Evolutionary conservation across 495 filamentous ascomycete species (phyloP), one percentile per base, ranked within the genome.

Genomic region (Aspergillus ellipticus): DNA sequence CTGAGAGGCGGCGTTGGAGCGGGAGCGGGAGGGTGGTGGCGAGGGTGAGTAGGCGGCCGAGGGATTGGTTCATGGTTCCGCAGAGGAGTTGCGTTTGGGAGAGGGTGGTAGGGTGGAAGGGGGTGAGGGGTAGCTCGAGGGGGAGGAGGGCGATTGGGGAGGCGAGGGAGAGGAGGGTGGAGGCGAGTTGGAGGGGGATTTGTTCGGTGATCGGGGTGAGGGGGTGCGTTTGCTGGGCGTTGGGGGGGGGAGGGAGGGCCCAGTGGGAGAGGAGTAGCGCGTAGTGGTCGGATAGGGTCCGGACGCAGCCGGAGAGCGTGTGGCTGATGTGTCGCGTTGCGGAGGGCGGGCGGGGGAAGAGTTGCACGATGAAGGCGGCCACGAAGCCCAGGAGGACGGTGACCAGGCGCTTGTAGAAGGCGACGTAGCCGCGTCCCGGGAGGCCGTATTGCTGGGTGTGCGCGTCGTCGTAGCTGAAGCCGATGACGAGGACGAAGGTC

Each of bases 301-400:
- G 64, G 5, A 77, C 58, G 15, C 56, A 49, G 17, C 71, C 68
- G 1, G 74, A 73, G 7, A 77, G 58, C 0, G 70, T 65, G 17
- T 69, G 69, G 60, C 72, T 66, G 52, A 71, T 51, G 43, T 77
- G 74, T 6, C 65, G 64, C 8, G 70, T 61, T 3, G 72, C 73
- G 5, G 73, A 74, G 4, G 72, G 70, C 15, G 74, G 74, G 7
- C 70, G 65, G 11, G 74, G 74, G 53, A 77, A 65, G 6, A 77
- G 31, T 39, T 74, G 71, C 0, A 77, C 66, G 26, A 77, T 60
- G 6, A 68, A 47, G 0, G 74, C 67, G 0, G 68, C 73, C 11
- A 58, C 63, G 11, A 69, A 65, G 16, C 74, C 74, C 9, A 76
- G 54, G 2, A 77, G 45, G 0, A 75, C 74, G 0, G 69, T 66